A percentile compares a stretch with the other conserved stretches of the same genome.
These are phyloP conservation scores for Podila minutissima DNA, from an alignment of 192 early-diverging fungal species.

Conservation along the genomic window DNA sequence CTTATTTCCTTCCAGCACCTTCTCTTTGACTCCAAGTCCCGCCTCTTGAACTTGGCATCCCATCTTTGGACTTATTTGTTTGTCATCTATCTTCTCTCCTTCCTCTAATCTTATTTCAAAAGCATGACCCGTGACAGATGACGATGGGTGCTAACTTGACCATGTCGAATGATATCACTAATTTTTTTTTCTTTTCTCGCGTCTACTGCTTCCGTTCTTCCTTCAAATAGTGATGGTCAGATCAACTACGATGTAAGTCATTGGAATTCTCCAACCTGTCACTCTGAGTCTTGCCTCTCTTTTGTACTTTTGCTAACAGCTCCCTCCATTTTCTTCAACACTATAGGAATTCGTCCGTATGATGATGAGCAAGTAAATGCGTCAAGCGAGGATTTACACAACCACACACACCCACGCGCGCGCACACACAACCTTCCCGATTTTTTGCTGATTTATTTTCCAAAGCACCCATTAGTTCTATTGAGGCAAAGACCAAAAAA, in stretches of 20 bases:
- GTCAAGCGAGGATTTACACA: neutral
- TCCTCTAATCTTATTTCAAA: too few relatives aligned
- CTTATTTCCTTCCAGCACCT: neutral
- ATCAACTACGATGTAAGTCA: constrained; percentile 69
- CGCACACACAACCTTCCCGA: neutral
- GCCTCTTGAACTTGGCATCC: neutral
- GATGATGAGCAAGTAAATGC: constrained; percentile 46
- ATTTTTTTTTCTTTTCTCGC: neutral
- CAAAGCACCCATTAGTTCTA: too few relatives aligned
- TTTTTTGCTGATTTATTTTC: neutral
- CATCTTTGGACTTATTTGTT: too few relatives aligned
- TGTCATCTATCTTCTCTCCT: too few relatives aligned
- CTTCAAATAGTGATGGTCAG: constrained; percentile 59
- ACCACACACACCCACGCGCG: neutral
- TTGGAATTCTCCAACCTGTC: neutral
- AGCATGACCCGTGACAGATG: too few relatives aligned
- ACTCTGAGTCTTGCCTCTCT: neutral
- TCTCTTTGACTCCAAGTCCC: neutral
- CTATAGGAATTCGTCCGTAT: constrained; percentile 73
- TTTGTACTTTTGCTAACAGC: neutral
- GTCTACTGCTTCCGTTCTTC: neutral
- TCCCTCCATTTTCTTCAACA: neutral
- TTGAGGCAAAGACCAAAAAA: too few relatives aligned
- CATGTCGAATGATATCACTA: neutral
- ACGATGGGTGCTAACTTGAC: neutral